These are phyloP conservation scores for Colletotrichum falcatum DNA, from an alignment of 2,329 filamentous ascomycete genomes.

Conservation along the genomic window DNA sequence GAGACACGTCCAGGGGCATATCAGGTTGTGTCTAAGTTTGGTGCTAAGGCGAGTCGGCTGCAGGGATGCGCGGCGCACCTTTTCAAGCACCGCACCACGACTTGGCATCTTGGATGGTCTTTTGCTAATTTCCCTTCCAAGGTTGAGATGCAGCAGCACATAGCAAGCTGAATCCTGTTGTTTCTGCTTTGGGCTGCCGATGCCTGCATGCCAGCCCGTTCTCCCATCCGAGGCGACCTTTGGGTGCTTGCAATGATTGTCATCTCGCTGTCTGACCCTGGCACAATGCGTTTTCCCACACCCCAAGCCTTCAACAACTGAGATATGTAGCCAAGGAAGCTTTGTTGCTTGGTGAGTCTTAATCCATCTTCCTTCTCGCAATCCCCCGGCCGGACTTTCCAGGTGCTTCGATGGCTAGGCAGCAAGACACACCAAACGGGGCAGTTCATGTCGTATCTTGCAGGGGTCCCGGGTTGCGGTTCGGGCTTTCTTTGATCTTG, in stretches of 20 bases:
- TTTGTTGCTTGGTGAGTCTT: conserved; percentile 3
- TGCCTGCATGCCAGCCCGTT: conserved; percentile 22
- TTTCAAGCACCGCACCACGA: conserved; percentile 34
- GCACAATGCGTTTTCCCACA: conserved; percentile 2
- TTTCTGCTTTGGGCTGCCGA: conserved; percentile 18
- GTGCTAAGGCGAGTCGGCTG: conserved; percentile 34
- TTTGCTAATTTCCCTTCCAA: conserved; percentile 41
- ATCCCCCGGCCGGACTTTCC: conserved; percentile 22
- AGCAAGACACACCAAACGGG: conserved; percentile 9
- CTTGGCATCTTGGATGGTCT: conserved; percentile 40
- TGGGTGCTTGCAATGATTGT: neutral
- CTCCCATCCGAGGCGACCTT: neutral
- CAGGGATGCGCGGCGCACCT: conserved; percentile 38
- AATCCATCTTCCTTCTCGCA: conserved; percentile 25
- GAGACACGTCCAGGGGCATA: conserved; percentile 22
- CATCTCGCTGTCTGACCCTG: neutral
- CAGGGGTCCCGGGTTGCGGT: conserved; percentile 11
- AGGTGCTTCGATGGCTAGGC: conserved; percentile 26
- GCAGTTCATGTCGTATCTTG: conserved; percentile 8
- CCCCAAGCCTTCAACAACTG: neutral
- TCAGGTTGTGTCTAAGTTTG: conserved; percentile 37
- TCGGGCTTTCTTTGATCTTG: conserved; percentile 4
- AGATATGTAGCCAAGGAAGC: conserved; percentile 5
- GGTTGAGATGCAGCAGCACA: conserved; percentile 39
- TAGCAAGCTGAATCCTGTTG: conserved; percentile 33